Evolutionary conservation across 192 early-diverging fungal genomes (phyloP).

Genomic region (Coemansia umbellata): DNA sequence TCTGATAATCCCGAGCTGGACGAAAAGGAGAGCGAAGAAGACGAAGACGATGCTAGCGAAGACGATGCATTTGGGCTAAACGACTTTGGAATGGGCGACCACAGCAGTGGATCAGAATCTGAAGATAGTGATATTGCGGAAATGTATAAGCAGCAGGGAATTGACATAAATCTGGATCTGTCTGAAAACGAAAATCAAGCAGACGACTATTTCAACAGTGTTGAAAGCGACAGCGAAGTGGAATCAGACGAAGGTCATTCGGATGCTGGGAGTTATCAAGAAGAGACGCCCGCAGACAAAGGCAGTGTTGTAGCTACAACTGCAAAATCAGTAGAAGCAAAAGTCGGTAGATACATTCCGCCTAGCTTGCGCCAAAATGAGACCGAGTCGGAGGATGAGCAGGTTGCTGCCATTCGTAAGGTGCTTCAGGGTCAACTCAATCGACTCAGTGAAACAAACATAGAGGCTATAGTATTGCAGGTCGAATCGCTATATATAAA

Average conservation of each 20-base stretch:
- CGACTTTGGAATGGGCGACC: conserved; percentile 17
- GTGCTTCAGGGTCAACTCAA: conserved; percentile 87
- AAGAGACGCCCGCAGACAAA: background rate
- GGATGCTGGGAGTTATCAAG: background rate
- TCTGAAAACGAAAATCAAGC: no score
- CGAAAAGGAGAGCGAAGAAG: background rate
- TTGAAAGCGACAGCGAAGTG: conserved; percentile 20
- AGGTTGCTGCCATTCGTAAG: conserved; percentile 69
- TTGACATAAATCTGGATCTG: conserved; percentile 25
- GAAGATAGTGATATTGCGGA: conserved; percentile 50
- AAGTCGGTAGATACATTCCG: conserved; percentile 75
- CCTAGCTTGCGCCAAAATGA: conserved; percentile 73
- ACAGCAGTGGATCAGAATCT: conserved; percentile 16
- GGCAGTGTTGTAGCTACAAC: conserved; percentile 1
- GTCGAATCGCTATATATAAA: conserved; percentile 76
- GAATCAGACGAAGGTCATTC: conserved; percentile 9
- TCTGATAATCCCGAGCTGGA: background rate
- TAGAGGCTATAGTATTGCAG: conserved; percentile 78
- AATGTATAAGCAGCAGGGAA: conserved; percentile 22
- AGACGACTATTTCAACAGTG: background rate
- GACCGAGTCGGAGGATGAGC: conserved; percentile 61
- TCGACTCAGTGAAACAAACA: conserved; percentile 83
- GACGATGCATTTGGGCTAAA: conserved; percentile 36
- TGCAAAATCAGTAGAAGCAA: background rate
- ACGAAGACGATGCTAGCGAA: conserved; percentile 17